Evolutionary conservation across 805 yeast species (phyloP).

Genomic region (Scheffersomyces coipomensis): DNA sequence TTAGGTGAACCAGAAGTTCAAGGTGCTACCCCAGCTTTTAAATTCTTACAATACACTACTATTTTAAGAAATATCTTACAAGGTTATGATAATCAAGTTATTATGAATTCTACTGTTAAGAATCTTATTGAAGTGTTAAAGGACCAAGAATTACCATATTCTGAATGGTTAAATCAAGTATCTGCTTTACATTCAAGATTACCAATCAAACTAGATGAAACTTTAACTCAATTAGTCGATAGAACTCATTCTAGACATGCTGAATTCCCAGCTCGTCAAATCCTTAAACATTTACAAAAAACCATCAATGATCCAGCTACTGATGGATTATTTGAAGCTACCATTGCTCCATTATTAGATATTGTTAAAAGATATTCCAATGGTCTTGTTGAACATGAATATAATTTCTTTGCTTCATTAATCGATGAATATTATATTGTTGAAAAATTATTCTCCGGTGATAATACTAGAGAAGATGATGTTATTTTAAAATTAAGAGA

Average conservation of each 20-base stretch:
- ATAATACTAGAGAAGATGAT: conserved; percentile 80
- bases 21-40: conserved; percentile 84
- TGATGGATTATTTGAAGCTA: conserved; percentile 41
- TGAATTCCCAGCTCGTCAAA: conserved; percentile 91
- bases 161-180: conserved; percentile 83
- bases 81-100: conserved; percentile 95
- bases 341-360: conserved; percentile 69
- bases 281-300: conserved; percentile 69
- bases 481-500: conserved; percentile 86
- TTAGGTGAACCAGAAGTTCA: conserved; percentile 78
- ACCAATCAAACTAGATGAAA: conserved; percentile 72
- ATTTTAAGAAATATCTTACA: conserved; percentile 75
- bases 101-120: conserved; percentile 80
- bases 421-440: conserved; percentile 72
- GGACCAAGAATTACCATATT: conserved; percentile 82
- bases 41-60: conserved; percentile 55
- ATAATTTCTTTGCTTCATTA: conserved; percentile 64
- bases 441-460: conserved; percentile 77
- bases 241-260: conserved; percentile 64
- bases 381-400: conserved; percentile 86
- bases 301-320: conserved; percentile 42
- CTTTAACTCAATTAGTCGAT: conserved; percentile 62
- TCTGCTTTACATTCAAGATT: conserved; percentile 92
- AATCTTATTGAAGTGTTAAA: conserved; percentile 70
- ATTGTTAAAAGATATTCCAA: conserved; percentile 68